Percentiles rank a stretch among this genome's conserved stretches.
phyloP scores from a whole-genome alignment of 2,329 filamentous ascomycete species.

The Bipolaris oryzae region DNA sequence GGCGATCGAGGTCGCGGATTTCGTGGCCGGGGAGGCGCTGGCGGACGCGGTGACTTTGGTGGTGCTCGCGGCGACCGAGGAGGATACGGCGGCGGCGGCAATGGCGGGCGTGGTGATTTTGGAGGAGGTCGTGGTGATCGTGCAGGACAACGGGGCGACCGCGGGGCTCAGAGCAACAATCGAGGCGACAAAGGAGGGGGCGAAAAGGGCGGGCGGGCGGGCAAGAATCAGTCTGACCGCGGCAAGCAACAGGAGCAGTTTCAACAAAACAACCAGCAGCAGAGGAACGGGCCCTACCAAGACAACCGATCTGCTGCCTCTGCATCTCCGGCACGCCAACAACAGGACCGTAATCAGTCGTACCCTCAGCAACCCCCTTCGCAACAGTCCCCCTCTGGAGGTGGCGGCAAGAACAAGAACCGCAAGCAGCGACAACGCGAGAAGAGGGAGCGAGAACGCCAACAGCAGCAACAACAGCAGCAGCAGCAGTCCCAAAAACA shows the following conservation, averaged over 20 bases:
- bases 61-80: slow-evolving; percentile 37
- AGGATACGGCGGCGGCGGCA: slow-evolving; percentile 33
- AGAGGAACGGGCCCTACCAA: slow-evolving; percentile 28
- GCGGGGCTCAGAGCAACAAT: slow-evolving; percentile 14
- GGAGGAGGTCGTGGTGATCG: slow-evolving; percentile 29
- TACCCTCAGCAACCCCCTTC: slow-evolving; percentile 16
- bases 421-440: slow-evolving; percentile 38
- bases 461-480: slow-evolving; percentile 14
- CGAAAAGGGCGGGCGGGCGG: slow-evolving; percentile 33
- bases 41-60: slow-evolving; percentile 26
- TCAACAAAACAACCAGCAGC: slow-evolving; percentile 23
- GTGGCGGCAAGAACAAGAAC: slow-evolving; percentile 39
- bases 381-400: slow-evolving; percentile 32
- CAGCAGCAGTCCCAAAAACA: slow-evolving; percentile 20
- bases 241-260: slow-evolving; percentile 30
- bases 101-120: slow-evolving; percentile 26
- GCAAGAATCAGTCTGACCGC: slow-evolving; percentile 33
- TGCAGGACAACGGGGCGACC: slow-evolving; percentile 35
- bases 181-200: slow-evolving; percentile 31
- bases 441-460: slow-evolving; percentile 35
- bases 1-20: slow-evolving; percentile 47
- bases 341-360: slow-evolving; percentile 35
- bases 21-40: slow-evolving; percentile 40
- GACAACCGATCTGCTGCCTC: slow-evolving; percentile 32
- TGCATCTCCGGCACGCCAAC: slow-evolving; percentile 25